A percentile compares a stretch with the other conserved stretches of the same genome.
phyloP scores from a whole-genome alignment of 2,329 filamentous ascomycete genomes.

The Basipetospora chlamydospora region DNA sequence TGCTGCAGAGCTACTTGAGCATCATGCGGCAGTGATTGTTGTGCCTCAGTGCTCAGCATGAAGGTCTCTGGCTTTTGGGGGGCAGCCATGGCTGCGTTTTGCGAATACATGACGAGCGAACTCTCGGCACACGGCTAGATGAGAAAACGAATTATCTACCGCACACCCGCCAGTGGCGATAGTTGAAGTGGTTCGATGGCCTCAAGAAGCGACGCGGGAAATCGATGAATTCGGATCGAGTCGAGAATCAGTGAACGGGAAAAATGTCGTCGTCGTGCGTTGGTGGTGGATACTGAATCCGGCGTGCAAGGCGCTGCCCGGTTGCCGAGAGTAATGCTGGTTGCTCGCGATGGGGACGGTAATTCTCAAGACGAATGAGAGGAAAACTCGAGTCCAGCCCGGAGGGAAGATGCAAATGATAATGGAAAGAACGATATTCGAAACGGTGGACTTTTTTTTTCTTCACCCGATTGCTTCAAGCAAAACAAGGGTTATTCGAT shows the following conservation, averaged over 20 bases:
- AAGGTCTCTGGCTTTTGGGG: constrained; percentile 97
- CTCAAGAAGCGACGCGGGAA: not conserved
- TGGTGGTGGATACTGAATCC: no score
- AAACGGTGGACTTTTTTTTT: no score
- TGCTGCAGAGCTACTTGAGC: constrained; percentile 95
- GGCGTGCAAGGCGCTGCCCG: constrained; percentile 3
- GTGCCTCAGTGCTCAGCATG: constrained; percentile 92
- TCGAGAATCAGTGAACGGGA: no score
- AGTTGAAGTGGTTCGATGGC: no score
- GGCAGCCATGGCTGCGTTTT: constrained; percentile 76
- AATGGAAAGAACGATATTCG: constrained; percentile 7
- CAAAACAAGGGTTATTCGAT: no score
- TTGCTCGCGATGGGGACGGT: constrained; percentile 4
- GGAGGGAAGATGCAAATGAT: constrained; percentile 3
- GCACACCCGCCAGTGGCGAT: no score
- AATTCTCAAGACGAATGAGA: not conserved
- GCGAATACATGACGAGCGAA: constrained; percentile 53
- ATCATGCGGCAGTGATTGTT: constrained; percentile 90
- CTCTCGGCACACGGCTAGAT: no score
- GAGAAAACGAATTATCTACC: no score
- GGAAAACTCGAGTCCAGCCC: constrained; percentile 11
- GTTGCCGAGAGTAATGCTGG: constrained; percentile 1
- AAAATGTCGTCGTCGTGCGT: no score
- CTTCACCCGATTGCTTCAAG: constrained; percentile 15
- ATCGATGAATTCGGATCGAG: no score